Evolutionary conservation across 148 eudicot species (phyloP), one percentile per base, ranked within the genome.

Genomic region (Cornus kousa): DNA sequence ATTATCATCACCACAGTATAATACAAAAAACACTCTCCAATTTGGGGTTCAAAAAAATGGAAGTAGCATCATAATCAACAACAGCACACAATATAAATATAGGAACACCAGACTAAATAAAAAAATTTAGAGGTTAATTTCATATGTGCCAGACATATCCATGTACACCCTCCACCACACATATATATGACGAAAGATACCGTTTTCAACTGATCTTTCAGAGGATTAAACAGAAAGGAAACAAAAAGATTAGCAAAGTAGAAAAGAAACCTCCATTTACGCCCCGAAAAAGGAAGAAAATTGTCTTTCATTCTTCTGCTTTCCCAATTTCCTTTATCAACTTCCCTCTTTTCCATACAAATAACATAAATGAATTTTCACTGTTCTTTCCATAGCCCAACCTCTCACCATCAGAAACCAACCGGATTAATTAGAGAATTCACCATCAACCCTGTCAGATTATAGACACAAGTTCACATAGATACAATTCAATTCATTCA

Each of bases 141-240:
- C 46, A 75, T 67, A 75, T 76, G 39, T 75, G 79, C 82, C 74
- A 55, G 71, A 66, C 81, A 68, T 80, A 74, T 72, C 80, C 74
- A 74, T 55, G 67, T 71, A 69, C 78, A 74, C 83, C 83, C 68
- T 62, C 75, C 76, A 77, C 31, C 65, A 73, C 81, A 79, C 37
- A 72, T 75, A 79, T 32, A 79, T 32, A 40, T 68, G 72, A 64
- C 62, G 76, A 77, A 77, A 73, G 71, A 28, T 53, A 37, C 70
- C 10, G 23, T 17, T 33, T 57, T 55, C 3, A 79, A 75, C 72
- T 78, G 79, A 62, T 74, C 71, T 73, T 82, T 66, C 77, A 75
- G 73, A 72, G 64, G 71, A 37, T 43, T 13, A 22, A 35, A 57
- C 70, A 20, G 64, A 69, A 59, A 40, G 19, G 66, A 28, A 67